These are phyloP conservation scores for Fomitopsis betulina DNA, from an alignment of 1,284 basidiomycete species.

Conservation along the genomic window DNA sequence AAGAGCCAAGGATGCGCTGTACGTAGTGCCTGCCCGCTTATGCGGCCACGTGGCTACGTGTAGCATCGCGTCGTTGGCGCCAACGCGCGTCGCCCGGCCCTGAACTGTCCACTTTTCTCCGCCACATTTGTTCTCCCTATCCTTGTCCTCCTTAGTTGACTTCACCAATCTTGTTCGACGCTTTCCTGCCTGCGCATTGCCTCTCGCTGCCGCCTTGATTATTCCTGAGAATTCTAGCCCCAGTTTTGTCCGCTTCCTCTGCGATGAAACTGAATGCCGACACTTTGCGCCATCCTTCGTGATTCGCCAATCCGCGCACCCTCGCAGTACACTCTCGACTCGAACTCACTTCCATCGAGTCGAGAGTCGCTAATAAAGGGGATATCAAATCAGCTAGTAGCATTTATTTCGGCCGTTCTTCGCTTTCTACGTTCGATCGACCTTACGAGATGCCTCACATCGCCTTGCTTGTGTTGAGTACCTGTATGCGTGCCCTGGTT, in stretches of 20 bases:
- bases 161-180: not conserved
- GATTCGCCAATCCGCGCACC: conserved; percentile 1
- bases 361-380: conserved; percentile 13
- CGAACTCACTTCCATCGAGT: conserved; percentile 4
- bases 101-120: not conserved
- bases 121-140: not conserved
- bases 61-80: not conserved
- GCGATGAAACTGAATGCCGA: not conserved
- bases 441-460: conserved; percentile 15
- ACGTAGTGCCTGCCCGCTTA: conserved; percentile 1
- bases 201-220: not conserved
- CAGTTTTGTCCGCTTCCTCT: not conserved
- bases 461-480: not conserved
- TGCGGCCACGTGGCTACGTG: conserved; percentile 8
- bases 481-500: too few species aligned
- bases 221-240: not conserved
- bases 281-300: not conserved
- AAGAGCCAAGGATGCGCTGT: not conserved
- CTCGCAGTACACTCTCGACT: conserved; percentile 7
- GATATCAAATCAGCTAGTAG: conserved; percentile 4
- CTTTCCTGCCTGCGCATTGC: too few species aligned
- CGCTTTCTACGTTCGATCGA: conserved; percentile 3
- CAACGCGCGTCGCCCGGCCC: conserved; percentile 3
- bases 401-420: conserved; percentile 14
- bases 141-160: not conserved